A percentile compares a stretch with the other conserved stretches of the same genome.
Evolutionary conservation across 2,329 filamentous ascomycete genomes (phyloP).

Genomic region (Fusarium mangiferae): DNA sequence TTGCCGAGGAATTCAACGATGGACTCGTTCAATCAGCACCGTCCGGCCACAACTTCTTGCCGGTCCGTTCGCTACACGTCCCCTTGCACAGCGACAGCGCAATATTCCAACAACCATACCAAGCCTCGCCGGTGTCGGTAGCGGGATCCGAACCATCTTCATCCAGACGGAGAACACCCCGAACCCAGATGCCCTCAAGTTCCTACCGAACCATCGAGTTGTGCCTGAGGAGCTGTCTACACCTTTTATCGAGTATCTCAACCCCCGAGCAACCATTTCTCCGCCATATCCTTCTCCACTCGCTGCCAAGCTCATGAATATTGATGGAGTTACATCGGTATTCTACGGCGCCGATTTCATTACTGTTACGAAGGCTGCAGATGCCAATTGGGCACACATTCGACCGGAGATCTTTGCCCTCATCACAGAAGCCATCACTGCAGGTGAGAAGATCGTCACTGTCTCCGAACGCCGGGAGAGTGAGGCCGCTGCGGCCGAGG

Average conservation of each 20-base stretch:
- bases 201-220: constrained; percentile 88
- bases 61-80: constrained; percentile 37
- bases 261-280: constrained; percentile 85
- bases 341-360: constrained; percentile 98
- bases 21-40: constrained; percentile 46
- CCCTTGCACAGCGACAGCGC: constrained; percentile 26
- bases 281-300: constrained; percentile 92
- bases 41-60: constrained; percentile 28
- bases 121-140: constrained; percentile 43
- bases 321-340: constrained; percentile 93
- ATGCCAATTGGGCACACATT: constrained; percentile 92
- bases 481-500: constrained; percentile 52
- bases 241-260: constrained; percentile 91
- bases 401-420: constrained; percentile 95
- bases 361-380: constrained; percentile 89
- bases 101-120: constrained; percentile 26
- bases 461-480: constrained; percentile 70
- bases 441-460: constrained; percentile 83
- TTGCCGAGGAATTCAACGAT: constrained; percentile 38
- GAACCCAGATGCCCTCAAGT: constrained; percentile 96
- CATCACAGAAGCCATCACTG: constrained; percentile 91
- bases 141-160: constrained; percentile 80
- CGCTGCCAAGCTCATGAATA: constrained; percentile 88
- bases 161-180: constrained; percentile 97
- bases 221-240: constrained; percentile 78